Percentiles rank a stretch among this genome's conserved stretches.
These are phyloP conservation scores for Guyanaporus albipodus DNA, from an alignment of 768 basidiomycete species.

Conservation along the genomic window DNA sequence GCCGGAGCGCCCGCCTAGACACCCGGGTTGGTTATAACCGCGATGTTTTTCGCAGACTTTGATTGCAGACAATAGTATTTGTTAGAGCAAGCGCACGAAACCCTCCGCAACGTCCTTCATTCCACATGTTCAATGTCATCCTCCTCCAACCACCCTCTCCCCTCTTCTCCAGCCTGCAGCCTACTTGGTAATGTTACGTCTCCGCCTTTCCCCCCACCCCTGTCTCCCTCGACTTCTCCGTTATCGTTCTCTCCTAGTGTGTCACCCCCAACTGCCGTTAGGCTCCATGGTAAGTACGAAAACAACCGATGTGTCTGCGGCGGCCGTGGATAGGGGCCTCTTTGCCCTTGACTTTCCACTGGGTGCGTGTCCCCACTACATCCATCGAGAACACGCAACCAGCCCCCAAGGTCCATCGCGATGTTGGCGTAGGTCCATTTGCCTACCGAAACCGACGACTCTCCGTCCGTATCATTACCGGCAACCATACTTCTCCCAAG, in stretches of 20 bases:
- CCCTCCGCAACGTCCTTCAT: conserved; percentile 2
- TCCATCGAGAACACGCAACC: conserved; percentile 48
- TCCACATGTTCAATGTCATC: conserved; percentile 54
- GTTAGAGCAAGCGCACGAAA: background rate
- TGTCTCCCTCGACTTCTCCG: conserved; percentile 21
- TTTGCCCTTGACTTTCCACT: background rate
- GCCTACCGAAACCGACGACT: conserved; percentile 20
- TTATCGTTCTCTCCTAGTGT: conserved; percentile 30
- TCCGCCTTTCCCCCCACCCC: conserved; percentile 30
- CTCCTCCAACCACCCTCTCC: conserved; percentile 49
- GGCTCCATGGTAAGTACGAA: conserved; percentile 47
- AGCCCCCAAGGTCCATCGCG: conserved; percentile 53
- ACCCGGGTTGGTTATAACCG: too few species aligned
- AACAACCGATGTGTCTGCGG: conserved; percentile 45
- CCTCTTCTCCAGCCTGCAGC: conserved; percentile 27
- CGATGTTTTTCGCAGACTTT: too few species aligned
- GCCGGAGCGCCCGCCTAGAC: too few species aligned
- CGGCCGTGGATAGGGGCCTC: background rate
- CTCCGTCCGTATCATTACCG: conserved; percentile 11
- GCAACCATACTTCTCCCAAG: conserved; percentile 33
- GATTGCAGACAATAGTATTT: too few species aligned
- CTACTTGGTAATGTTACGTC: conserved; percentile 28
- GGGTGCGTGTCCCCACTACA: background rate
- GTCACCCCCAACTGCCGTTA: conserved; percentile 21
- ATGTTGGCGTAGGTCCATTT: conserved; percentile 53